Evolutionary conservation across 768 basidiomycete species (phyloP), one percentile per base, ranked within the genome.

Genomic region (Psilocybe cubensis): DNA sequence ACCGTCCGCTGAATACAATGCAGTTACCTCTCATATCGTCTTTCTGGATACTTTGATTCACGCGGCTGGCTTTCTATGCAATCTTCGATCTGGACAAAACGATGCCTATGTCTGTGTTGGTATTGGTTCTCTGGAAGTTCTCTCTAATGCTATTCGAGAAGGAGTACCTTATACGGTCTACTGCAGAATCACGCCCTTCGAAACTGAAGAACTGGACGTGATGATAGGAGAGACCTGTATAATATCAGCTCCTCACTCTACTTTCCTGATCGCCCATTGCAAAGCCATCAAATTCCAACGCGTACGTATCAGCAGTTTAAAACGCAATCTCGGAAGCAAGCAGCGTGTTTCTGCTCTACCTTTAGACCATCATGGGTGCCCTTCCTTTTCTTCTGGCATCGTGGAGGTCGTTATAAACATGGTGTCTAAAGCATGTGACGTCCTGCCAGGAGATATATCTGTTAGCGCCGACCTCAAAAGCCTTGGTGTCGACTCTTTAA

Each of bases 21-120:
- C 73, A 11, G 82, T 79, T 58, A 72, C 76, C 9, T 70, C 75
- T 3, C 79, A 86, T 58, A 83, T 84, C 4, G 66, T 88, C 23
- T 88, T 90, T 70, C 72, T 82, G 56, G 89, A 91, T 60, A 83
- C 86, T 0, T 72, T 91, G 27, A 72, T 90, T 27, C 90, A 91
- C 56, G 78, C 83, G 33, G 83, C 88, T 0, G 90, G 90, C 3
- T 89, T 91, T 69, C 72, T 90, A 29, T 79, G 83, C 23, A 92
- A 91, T 67, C 66, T 84, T 64, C 79, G 77, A 38, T 82, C 79
- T 7, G 68, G 72, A 9, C 52, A 74, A 23, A 72, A 81, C 24
- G 81, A 88, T 52, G 85, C 79, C 1, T 87, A 82, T 66, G 86
- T 92, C 52, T 91, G 89, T 74, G 79, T 72, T 25, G 76, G 79